Conservation (phyloP, 1,284 basidiomycete species). For the Meira miltonrushii region DNA sequence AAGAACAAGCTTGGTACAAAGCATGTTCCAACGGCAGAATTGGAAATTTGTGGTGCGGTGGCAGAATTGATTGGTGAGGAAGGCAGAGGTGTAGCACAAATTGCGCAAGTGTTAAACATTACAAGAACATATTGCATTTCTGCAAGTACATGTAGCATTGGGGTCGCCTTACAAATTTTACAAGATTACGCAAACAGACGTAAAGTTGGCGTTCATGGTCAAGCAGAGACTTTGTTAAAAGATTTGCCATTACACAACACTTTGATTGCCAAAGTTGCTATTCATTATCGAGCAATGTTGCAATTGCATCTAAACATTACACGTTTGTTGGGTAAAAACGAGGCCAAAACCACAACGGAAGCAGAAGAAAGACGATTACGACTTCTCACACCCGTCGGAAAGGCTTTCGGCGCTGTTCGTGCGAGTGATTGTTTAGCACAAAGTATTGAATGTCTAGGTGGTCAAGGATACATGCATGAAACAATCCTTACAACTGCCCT, state of each 20-base stretch:
- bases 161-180: constrained; percentile 64
- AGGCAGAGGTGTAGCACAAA: constrained; percentile 66
- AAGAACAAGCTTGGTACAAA: constrained; percentile 74
- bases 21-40: constrained; percentile 70
- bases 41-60: constrained; percentile 62
- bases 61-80: constrained; percentile 65
- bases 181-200: constrained; percentile 63
- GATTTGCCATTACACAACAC: constrained; percentile 58
- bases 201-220: constrained; percentile 50
- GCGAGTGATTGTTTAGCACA: constrained; percentile 65
- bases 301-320: constrained; percentile 28
- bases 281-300: constrained; percentile 63
- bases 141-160: constrained; percentile 60
- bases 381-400: constrained; percentile 66
- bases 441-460: constrained; percentile 69
- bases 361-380: constrained; percentile 61
- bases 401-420: constrained; percentile 68
- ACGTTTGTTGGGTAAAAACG: constrained; percentile 62
- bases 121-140: constrained; percentile 69
- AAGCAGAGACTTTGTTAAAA: constrained; percentile 54
- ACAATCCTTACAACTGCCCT: constrained; percentile 57
- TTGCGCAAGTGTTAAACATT: constrained; percentile 68
- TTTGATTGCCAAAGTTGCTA: constrained; percentile 60
- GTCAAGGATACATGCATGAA: constrained; percentile 78
- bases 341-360: constrained; percentile 58